Evolutionary conservation across 2,329 filamentous ascomycete genomes (phyloP).

Genomic region (Microthyrium microscopicum): DNA sequence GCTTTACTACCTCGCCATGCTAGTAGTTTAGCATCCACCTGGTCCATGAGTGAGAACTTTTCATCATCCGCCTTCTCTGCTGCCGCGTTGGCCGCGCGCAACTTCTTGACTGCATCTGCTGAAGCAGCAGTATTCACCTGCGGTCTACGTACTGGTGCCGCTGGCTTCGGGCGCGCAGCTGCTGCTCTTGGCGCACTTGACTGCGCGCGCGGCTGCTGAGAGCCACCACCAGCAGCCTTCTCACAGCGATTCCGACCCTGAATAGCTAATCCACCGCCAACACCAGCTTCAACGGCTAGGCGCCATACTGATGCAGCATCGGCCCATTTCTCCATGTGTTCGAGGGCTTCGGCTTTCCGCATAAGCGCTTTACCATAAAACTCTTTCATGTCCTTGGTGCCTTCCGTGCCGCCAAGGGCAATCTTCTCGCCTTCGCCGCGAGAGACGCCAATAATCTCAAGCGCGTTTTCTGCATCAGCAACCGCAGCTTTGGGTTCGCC

Average conservation of each 20-base stretch:
- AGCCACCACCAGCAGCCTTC: conserved; percentile 44
- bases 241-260: conserved; percentile 82
- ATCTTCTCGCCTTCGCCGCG: conserved; percentile 71
- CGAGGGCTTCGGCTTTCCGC: conserved; percentile 87
- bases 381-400: conserved; percentile 71
- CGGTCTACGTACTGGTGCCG: too few species aligned
- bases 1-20: conserved; percentile 83
- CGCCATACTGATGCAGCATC: conserved; percentile 74
- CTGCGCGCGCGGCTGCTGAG: too few species aligned
- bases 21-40: conserved; percentile 62
- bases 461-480: conserved; percentile 63
- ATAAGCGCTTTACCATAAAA: conserved; percentile 87
- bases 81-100: conserved; percentile 71
- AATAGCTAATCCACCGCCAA: conserved; percentile 71
- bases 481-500: conserved; percentile 83
- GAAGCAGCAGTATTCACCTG: conserved; percentile 20
- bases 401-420: conserved; percentile 41
- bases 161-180: conserved; percentile 29
- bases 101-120: conserved; percentile 58
- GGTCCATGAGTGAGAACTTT: conserved; percentile 75
- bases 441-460: conserved; percentile 62
- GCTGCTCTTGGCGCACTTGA: conserved; percentile 24
- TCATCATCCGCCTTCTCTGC: conserved; percentile 81
- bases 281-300: conserved; percentile 62
- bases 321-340: conserved; percentile 86